Base-by-base conservation (phyloP, 176 grass and related monocot species). In the Olyra latifolia region DNA sequence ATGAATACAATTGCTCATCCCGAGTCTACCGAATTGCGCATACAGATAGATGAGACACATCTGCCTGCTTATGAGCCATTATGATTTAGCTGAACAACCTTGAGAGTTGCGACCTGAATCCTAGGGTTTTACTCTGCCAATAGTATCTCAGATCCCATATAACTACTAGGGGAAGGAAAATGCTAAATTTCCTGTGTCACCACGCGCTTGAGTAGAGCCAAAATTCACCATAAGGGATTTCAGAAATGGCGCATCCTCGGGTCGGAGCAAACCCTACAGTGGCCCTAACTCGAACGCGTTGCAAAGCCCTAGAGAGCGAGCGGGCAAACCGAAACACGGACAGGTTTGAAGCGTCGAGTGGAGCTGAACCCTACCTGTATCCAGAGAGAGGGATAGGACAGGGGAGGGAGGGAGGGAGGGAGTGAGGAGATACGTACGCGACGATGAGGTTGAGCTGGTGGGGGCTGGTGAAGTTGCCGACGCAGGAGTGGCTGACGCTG, bases 401-500 rank as follows among this genome's bases (percentile, higher is more conserved):
- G 19, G 4, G 69, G n/a, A 19, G 2, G 48, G 23, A 20, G 8
- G 35, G 24, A 11, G 70, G 25, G 82, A 28, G 83, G 81, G 47
- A 25, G 58, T 13, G 59, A 52, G 32, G 32, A 35, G 32, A 35
- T 35, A 35, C 32, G 66, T 89, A 97, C 94, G 94, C 94, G 67
- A 97, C 89, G 70, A 97, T 91, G 84, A 97, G 94, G 78, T 93
- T 97, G 77, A 97, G 91, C 86, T 97, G 86, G 59, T 91, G 87
- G 72, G 96, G 88, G 40, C 92, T 80, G 88, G 93, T 99, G 84
- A 99, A 99, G 92, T 99, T 93, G 50, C 96, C 96, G 55, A 99
- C 93, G 74, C 96, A 99, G 73, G 96, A 99, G 91, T 95, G 90
- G 62, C 84, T 95, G 82, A 99, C 96, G 90, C 86, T 99, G 61